Evolutionary conservation across 208 protist genomes (phyloP).

Genomic region (Tritrichomonas musculus): DNA sequence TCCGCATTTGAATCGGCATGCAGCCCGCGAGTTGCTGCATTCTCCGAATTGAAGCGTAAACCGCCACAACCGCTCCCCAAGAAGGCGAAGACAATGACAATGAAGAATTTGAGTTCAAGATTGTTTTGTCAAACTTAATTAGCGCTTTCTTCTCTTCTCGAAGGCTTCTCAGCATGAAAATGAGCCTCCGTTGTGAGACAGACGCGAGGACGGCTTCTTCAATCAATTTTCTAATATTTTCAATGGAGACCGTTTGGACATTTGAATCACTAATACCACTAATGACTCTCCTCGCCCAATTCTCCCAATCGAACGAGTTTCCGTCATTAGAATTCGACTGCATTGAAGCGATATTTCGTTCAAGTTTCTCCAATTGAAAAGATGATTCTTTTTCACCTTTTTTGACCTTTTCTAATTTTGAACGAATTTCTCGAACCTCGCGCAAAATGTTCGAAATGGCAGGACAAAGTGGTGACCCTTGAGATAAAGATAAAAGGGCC

Average conservation of each 20-base stretch:
- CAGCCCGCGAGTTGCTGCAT: neutral
- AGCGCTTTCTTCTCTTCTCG: neutral
- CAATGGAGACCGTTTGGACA: neutral
- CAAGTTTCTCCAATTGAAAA: neutral
- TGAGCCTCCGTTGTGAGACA: neutral
- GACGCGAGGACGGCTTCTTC: conserved; percentile 6
- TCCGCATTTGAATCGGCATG: neutral
- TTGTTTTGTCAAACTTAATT: neutral
- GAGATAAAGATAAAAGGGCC: too few relatives aligned
- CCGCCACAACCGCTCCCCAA: neutral
- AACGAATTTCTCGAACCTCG: too few relatives aligned
- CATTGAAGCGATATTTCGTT: neutral
- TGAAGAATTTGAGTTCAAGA: neutral
- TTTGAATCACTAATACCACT: neutral
- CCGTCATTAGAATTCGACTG: neutral
- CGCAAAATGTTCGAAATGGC: too few relatives aligned
- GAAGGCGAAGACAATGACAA: neutral
- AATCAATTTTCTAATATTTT: neutral
- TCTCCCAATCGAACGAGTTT: neutral
- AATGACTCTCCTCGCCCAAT: neutral
- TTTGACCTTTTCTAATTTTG: too few relatives aligned
- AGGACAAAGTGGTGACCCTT: too few relatives aligned
- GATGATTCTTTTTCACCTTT: too few relatives aligned
- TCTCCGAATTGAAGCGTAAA: neutral
- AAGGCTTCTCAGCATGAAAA: neutral